Evolutionary conservation across 1,284 basidiomycete genomes (phyloP), one percentile per base, ranked within the genome.

Genomic region (Coriolopsis trogii): DNA sequence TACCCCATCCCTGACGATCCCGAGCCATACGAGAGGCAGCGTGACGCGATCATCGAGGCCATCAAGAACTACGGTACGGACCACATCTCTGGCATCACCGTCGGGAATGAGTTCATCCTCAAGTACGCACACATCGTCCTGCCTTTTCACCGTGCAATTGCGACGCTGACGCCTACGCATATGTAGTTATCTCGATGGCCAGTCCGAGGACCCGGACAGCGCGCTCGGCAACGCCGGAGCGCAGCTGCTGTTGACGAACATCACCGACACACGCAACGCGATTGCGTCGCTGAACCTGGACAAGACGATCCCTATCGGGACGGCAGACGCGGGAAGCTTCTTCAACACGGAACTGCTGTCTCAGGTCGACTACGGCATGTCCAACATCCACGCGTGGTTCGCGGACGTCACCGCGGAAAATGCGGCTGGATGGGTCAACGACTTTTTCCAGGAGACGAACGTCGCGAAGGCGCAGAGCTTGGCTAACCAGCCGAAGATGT

Each of bases 361-460:
- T 18, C 79, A 79, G 1, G 78, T 90, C 21, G 93, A 98, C 67
- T 96, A 88, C 60, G 88, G 85, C 38, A 73, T 79, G 75, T 67
- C 75, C 31, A 95, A 95, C 60, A 87, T 96, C 3, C 95, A 98
- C 67, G 85, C 93, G 8, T 91, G 88, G 87, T 91, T 91, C 66
- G 87, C 89, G 13, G 85, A 87, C 57, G 77, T 87, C 23, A 79
- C 84, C 4, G 82, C 91, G 40, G 70, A 82, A 20, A 70, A 82
- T 25, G 90, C 92, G 1, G 87, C 93, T 0, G 75, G 60, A 0
- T 90, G 86, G 87, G 85, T 84, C 0, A 73, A 68, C 53, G 64
- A 77, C 15, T 89, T 82, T 71, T 85, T 83, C 69, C 62, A 79
- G 44, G 63, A 74, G 31, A 81, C 74, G 33, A 83, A 91, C 65